Conservation (phyloP, 1,284 basidiomycete genomes). For the Sporisorium iseilematis-ciliati region DNA sequence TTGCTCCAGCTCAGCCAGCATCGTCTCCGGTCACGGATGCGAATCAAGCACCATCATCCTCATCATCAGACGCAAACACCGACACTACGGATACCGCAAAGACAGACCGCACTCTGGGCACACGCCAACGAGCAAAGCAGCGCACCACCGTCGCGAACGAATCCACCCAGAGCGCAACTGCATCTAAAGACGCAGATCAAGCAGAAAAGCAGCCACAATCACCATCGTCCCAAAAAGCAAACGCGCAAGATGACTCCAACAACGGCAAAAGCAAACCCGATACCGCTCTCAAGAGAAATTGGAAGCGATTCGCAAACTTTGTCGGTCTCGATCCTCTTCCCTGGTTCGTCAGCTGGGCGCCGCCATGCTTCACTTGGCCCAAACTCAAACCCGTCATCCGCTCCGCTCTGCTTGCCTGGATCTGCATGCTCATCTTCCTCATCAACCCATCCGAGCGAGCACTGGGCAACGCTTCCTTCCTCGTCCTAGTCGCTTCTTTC, state of each 20-base stretch:
- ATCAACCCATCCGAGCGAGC: conserved; percentile 73
- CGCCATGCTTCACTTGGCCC: conserved; percentile 52
- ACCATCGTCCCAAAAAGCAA: background rate
- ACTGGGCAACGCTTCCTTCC: conserved; percentile 78
- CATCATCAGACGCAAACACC: conserved; percentile 1
- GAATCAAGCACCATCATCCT: conserved; percentile 7
- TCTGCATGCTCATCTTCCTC: conserved; percentile 77
- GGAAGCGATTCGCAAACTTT: conserved; percentile 16
- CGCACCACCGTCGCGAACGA: background rate
- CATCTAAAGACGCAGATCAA: conserved; percentile 19
- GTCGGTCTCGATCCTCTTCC: conserved; percentile 42
- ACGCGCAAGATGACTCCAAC: conserved; percentile 13
- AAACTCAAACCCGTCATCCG: conserved; percentile 76
- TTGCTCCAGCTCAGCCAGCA: background rate
- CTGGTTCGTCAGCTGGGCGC: conserved; percentile 46
- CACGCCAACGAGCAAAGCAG: conserved; percentile 19
- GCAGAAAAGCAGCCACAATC: conserved; percentile 20
- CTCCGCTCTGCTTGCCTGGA: conserved; percentile 77
- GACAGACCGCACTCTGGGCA: background rate
- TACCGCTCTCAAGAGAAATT: conserved; percentile 5
- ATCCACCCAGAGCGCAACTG: background rate
- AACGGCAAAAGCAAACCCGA: conserved; percentile 31
- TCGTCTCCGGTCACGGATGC: background rate
- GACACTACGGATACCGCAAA: background rate
- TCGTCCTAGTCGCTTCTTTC: conserved; percentile 78